Conservation (phyloP, 1,139 yeast genomes). For the Candida pseudocylindracea region DNA sequence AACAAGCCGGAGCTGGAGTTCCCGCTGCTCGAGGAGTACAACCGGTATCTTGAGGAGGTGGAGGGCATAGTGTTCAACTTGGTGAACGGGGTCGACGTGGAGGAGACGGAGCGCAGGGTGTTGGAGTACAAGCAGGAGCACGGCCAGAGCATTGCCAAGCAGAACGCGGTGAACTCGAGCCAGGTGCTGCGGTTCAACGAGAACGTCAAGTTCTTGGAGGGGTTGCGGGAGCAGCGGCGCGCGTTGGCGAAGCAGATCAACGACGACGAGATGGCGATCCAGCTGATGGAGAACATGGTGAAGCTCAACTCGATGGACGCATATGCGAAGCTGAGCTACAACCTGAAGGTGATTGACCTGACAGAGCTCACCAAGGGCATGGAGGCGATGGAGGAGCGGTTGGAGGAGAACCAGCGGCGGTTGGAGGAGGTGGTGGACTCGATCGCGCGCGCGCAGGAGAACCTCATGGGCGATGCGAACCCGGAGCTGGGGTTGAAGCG, state of each 20-base stretch:
- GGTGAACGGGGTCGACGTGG: conserved; percentile 46
- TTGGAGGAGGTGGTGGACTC: conserved; percentile 19
- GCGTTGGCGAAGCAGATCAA: conserved; percentile 32
- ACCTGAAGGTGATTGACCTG: conserved; percentile 26
- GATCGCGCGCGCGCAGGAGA: conserved; percentile 1
- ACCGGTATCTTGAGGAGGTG: conserved; percentile 60
- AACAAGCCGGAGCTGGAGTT: conserved; percentile 72
- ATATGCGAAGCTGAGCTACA: conserved; percentile 8
- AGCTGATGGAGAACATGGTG: conserved; percentile 34
- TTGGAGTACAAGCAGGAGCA: conserved; percentile 56
- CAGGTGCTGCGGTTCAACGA: conserved; percentile 21
- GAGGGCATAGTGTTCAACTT: conserved; percentile 68
- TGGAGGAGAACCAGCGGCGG: conserved; percentile 35
- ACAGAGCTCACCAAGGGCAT: conserved; percentile 36
- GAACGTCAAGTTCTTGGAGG: conserved; percentile 38
- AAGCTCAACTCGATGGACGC: conserved; percentile 2
- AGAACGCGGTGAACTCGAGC: conserved; percentile 26
- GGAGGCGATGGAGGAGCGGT: conserved; percentile 9
- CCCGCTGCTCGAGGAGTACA: conserved; percentile 29
- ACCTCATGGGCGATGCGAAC: neutral
- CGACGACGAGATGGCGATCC: conserved; percentile 47
- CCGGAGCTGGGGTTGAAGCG: too few species aligned
- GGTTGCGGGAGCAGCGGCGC: conserved; percentile 46
- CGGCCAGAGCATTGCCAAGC: conserved; percentile 36
- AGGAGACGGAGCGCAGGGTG: conserved; percentile 46